Evolutionary conservation across 495 filamentous ascomycete genomes (phyloP).

Genomic region (Chaetomidium leptoderma): DNA sequence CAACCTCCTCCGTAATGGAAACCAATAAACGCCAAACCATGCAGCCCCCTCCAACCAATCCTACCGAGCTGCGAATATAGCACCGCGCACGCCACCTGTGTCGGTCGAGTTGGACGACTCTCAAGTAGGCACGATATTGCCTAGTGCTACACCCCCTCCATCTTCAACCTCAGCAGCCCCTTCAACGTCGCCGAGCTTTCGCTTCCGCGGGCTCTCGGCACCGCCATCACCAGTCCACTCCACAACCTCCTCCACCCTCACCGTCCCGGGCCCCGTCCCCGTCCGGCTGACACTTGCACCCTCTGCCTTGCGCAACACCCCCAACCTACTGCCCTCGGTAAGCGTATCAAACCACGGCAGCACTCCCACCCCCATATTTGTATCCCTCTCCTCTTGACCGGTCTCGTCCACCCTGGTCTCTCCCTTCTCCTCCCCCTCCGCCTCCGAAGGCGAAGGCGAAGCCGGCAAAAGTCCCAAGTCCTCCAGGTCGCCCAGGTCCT

Average conservation of each 20-base stretch:
- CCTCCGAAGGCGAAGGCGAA: slow-evolving; percentile 38
- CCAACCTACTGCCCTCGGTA: slow-evolving; percentile 67
- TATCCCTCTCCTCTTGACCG: slow-evolving; percentile 3
- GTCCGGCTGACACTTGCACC: too few species aligned
- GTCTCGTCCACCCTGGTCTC: slow-evolving; percentile 8
- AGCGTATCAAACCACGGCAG: slow-evolving; percentile 81
- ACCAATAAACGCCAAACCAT: too few species aligned
- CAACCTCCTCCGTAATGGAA: too few species aligned
- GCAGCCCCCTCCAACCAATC: too few species aligned
- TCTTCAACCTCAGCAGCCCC: neutral
- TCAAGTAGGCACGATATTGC: neutral
- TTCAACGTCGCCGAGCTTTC: slow-evolving; percentile 5
- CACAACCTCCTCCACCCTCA: slow-evolving; percentile 71
- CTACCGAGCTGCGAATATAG: too few species aligned
- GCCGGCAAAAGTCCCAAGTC: slow-evolving; percentile 61
- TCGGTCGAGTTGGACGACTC: too few species aligned
- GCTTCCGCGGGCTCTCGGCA: slow-evolving; percentile 43
- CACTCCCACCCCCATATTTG: slow-evolving; percentile 34
- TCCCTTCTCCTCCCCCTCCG: slow-evolving; percentile 25
- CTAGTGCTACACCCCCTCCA: neutral
- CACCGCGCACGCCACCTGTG: too few species aligned
- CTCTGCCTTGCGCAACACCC: slow-evolving; percentile 57
- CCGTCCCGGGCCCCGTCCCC: slow-evolving; percentile 53
- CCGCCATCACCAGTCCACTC: slow-evolving; percentile 66
- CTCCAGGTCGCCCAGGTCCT: slow-evolving; percentile 64